These are phyloP conservation scores for Geranomyces variabilis DNA, from an alignment of 192 early-diverging fungal genomes.

Conservation along the genomic window DNA sequence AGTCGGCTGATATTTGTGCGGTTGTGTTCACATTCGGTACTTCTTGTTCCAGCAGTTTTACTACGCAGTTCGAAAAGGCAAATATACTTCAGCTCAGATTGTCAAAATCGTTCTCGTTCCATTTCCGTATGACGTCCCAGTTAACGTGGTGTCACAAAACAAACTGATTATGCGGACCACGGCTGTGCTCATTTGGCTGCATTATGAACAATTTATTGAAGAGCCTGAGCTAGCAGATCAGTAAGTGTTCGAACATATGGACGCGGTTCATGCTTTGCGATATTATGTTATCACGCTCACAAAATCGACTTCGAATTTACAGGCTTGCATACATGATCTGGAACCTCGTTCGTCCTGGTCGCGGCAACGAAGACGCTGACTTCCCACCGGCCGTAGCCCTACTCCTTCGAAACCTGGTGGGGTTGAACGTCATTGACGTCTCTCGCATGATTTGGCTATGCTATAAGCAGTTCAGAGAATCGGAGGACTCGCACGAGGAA, in stretches of 20 bases:
- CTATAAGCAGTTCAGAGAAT: too few relatives aligned
- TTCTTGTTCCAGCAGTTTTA: not conserved
- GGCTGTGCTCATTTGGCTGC: slow-evolving; percentile 1
- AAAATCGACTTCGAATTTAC: too few relatives aligned
- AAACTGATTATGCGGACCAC: not conserved
- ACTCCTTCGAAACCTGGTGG: not conserved
- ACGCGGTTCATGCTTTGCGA: not conserved
- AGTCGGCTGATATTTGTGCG: too few relatives aligned
- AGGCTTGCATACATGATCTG: too few relatives aligned
- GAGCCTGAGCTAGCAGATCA: not conserved
- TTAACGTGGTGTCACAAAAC: not conserved
- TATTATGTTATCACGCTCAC: not conserved
- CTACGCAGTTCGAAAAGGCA: not conserved
- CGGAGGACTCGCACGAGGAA: too few relatives aligned
- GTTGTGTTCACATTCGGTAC: too few relatives aligned
- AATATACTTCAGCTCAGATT: not conserved
- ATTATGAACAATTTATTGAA: not conserved
- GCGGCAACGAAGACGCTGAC: not conserved
- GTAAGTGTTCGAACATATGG: not conserved
- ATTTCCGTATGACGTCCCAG: not conserved
- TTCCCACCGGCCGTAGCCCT: not conserved
- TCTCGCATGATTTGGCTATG: not conserved
- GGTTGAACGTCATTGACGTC: slow-evolving; percentile 3
- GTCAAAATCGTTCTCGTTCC: not conserved
- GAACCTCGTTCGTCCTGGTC: not conserved